A percentile compares a stretch with the other conserved stretches of the same genome.
Evolutionary conservation across 1,284 basidiomycete genomes (phyloP).

Genomic region (Prillingera fragicola): DNA sequence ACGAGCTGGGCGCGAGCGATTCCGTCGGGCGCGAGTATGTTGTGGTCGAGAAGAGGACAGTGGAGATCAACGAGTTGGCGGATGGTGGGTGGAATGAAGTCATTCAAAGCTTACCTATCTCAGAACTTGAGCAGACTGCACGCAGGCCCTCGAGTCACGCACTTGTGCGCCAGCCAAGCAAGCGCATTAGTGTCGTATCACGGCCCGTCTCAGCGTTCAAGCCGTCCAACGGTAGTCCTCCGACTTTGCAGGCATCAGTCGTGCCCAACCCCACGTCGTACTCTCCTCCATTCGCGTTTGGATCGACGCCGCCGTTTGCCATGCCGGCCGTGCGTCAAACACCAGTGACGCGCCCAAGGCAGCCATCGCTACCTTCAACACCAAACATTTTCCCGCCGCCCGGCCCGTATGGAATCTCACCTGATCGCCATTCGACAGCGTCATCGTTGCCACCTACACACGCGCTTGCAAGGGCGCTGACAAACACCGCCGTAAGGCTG

Average conservation of each 20-base stretch:
- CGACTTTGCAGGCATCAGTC: slow-evolving; percentile 11
- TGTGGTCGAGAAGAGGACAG: slow-evolving; percentile 55
- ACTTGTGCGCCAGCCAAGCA: slow-evolving; percentile 45
- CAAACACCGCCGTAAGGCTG: slow-evolving; percentile 80
- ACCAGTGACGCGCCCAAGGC: slow-evolving; percentile 17
- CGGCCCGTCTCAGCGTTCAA: slow-evolving; percentile 43
- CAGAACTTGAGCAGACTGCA: slow-evolving; percentile 49
- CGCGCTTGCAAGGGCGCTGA: slow-evolving; percentile 77
- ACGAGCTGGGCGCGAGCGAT: slow-evolving; percentile 35
- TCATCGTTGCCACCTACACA: slow-evolving; percentile 49
- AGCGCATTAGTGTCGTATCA: slow-evolving; percentile 36
- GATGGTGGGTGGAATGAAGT: slow-evolving; percentile 48
- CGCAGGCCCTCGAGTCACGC: slow-evolving; percentile 33
- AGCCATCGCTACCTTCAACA: slow-evolving; percentile 32
- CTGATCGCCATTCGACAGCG: slow-evolving; percentile 26
- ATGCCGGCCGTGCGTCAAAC: slow-evolving; percentile 26
- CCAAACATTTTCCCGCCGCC: slow-evolving; percentile 36
- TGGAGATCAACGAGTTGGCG: slow-evolving; percentile 55
- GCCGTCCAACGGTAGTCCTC: slow-evolving; percentile 17
- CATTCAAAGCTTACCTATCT: slow-evolving; percentile 1
- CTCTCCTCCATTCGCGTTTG: slow-evolving; percentile 49
- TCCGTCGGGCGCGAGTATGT: slow-evolving; percentile 51
- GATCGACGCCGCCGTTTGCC: slow-evolving; percentile 46
- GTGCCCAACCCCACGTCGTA: slow-evolving; percentile 33
- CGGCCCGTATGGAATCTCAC: slow-evolving; percentile 14